Evolutionary conservation across 2,329 filamentous ascomycete genomes (phyloP), one percentile per base, ranked within the genome.

Genomic region (Hymenoscyphus fructigenus): DNA sequence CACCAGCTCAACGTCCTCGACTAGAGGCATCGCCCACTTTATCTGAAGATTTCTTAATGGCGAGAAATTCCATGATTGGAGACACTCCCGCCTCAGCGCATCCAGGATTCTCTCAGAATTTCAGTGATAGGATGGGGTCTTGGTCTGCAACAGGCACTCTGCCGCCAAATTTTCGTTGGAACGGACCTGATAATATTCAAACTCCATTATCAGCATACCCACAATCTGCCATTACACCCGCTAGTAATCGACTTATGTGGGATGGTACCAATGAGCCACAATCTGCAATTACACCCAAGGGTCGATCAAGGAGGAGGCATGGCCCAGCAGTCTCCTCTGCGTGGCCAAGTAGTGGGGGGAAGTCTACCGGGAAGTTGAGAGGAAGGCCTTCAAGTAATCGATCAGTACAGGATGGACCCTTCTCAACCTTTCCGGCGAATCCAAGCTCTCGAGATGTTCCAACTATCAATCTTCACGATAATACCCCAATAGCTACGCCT

Each of bases 251-350:
- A 26, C 66, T 68, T 17, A 50, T 75, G 36, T 74, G 81, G 69
- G 74, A 74, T 61, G 80, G 80, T 59, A 80, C 81, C 63, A 79
- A 83, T 57, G 89, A 92, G 68, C 90, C 91, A 10, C 87, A 84
- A 59, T 93, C 92, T 0, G 91, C 91, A 3, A 81, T 91, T n/a
- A 91, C 89, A 3, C 87, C 89, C 61, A 88, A 83, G 67, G 77
- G 79, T 2, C 82, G 84, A 65, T 77, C 81, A 5, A 77, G 84
- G 62, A 82, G 89, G 63, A 85, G 91, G 3, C 91, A 96, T 75
- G 93, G 93, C 0, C 91, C 92, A 0, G 92, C 91, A 6, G 92
- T 97, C 0, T 97, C 93, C 0, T 97, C 93, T 10, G 93, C 93
- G 0, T 97, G 93, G 93, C 87, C 90, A 63, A 87, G 87, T 68